Evolutionary conservation across 805 yeast species (phyloP), one percentile per base, ranked within the genome.

Genomic region (Huiozyma naganishii): DNA sequence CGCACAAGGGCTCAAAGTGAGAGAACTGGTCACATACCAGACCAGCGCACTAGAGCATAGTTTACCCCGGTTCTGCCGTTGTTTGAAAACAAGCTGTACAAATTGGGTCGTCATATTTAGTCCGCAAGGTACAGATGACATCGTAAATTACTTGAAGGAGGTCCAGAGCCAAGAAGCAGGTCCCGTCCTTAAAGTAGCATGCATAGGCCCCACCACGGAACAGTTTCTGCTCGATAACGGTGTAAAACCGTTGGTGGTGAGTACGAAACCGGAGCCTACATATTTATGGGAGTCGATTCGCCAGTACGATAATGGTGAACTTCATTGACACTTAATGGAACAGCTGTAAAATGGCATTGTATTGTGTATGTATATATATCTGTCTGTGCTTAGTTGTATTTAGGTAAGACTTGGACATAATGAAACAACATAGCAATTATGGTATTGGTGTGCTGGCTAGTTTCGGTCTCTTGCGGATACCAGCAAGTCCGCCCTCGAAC

Each of bases 141-240:
- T 88, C 9, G 74, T 84, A 4, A 62, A 71, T 7, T 69, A 70
- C 47, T 44, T 76, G n/a, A 58, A 56, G 40, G 23, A 17, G 23
- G 23, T 17, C 4, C 23, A 17, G 23, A 7, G 32, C 4, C 37
- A 35, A 8, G 9, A 41, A 0, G 39, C 45, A 4, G 71, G 69
- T 40, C 33, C 33, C 33, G 11, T 11, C 9, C 40, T 38, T 6
- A 29, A 38, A n/a, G 65, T 87, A 11, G 96, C 95, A 0, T 79
- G 89, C 4, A 90, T 90, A 45, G 97, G 97, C 0, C 97, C 97
- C 2, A 90, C 97, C 0, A 90, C 97, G 0, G 77, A 82, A 44
- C 70, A 67, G 35, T 87, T 74, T 53, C 62, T 89, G 37, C 34
- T 59, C 5, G 59, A 67, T 1, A 68, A 74, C 13, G 80, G 77